Conservation (phyloP, 345 rosid species). For the Chamaenerion angustifolium region DNA sequence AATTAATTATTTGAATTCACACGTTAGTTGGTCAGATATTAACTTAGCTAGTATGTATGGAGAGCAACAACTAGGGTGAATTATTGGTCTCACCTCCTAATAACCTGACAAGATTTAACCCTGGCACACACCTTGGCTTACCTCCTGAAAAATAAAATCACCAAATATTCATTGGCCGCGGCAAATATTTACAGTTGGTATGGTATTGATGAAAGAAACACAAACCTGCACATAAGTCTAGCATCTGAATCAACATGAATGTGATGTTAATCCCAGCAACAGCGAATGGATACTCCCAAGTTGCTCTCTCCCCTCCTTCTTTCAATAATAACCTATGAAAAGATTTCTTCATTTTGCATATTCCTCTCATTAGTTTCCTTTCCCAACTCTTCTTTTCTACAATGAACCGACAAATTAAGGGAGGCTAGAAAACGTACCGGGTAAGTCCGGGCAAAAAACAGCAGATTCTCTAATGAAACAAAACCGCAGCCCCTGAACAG, state of each 20-base stretch:
- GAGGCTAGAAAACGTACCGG: constrained; percentile 76
- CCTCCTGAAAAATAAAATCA: constrained; percentile 27
- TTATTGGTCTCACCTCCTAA: constrained; percentile 45
- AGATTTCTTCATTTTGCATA: constrained; percentile 70
- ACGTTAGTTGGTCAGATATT: too few relatives aligned
- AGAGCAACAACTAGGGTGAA: too few relatives aligned
- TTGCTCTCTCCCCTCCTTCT: constrained; percentile 68
- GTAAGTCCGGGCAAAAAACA: constrained; percentile 67
- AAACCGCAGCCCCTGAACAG: constrained; percentile 75
- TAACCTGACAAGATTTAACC: constrained; percentile 58
- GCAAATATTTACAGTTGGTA: too few relatives aligned
- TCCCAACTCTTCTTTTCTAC: too few relatives aligned
- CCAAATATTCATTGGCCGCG: too few relatives aligned
- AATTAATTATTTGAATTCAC: too few relatives aligned
- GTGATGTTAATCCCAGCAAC: constrained; percentile 97
- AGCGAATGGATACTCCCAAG: constrained; percentile 99
- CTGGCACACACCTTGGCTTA: constrained; percentile 69
- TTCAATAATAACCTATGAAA: constrained; percentile 86
- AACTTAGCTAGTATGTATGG: too few relatives aligned
- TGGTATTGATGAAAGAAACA: too few relatives aligned
- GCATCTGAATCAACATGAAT: too few relatives aligned
- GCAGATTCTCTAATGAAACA: constrained; percentile 76
- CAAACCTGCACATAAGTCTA: constrained; percentile 63
- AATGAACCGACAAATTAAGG: too few relatives aligned
- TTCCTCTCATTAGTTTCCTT: constrained; percentile 36